Base-by-base conservation (phyloP, 2,329 filamentous ascomycete species). In the Talaromyces amestolkiae region DNA sequence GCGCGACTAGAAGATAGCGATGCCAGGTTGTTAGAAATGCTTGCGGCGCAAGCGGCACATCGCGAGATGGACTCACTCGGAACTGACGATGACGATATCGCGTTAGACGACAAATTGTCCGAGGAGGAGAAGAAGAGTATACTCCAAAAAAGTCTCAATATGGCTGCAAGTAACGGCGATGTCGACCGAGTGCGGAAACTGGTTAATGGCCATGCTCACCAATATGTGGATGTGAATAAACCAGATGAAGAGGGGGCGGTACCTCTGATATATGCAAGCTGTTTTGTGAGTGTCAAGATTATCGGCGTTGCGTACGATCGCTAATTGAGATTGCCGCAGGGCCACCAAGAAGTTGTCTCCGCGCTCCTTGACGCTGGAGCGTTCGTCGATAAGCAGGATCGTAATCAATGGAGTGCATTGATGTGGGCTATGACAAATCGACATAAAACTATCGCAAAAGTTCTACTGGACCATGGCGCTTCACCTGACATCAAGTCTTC, bases 381-480 rank as follows among this genome's bases (percentile, higher is more conserved):
- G 45, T 87, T 92, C 72, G 93, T 98, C 61, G 93, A 99, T 79
- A 90, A 90, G 72, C 94, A 98, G 78, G 95, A 99, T 76, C 91
- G 90, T 68, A 98, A 98, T 75, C 90, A 96, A 74, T 99, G 95
- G 95, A 98, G 92, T 73, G 91, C 95, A 15, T 84, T 99, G 67
- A 99, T 99, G 93, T 99, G 95, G 95, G 94, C 95, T 59, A 98
- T 98, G 92, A 99, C 95, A 64, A 99, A 99, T 78, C 84, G 93
- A 65, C 95, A 99, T 79, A 98, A 98, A 79, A 89, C 89, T 58
- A 99, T 99, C 70, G 93, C 94, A 41, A 98, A 98, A 78, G 84
- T 93, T 11, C 82, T 99, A 17, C 85, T 99, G 39, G 94, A 99
- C 76, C 91, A 95, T 72, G 93, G 93, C 17, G 95, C 95, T 22